Evolutionary conservation across 495 filamentous ascomycete genomes (phyloP).

Genomic region (Neurospora tetraspora): DNA sequence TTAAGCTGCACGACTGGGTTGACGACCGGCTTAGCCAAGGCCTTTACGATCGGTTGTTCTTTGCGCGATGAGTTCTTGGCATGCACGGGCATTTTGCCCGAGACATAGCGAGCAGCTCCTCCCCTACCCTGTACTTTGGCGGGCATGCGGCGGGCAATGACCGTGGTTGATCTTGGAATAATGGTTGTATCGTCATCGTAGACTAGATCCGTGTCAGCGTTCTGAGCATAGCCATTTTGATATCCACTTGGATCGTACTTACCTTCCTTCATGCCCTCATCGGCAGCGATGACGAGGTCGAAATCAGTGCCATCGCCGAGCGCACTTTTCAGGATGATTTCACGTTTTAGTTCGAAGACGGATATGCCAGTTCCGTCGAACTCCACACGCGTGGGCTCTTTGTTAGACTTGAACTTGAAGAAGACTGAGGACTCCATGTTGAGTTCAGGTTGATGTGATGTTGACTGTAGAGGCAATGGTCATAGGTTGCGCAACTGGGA

Average conservation of each 20-base stretch:
- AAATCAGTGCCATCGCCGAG: constrained; percentile 95
- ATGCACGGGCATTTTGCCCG: constrained; percentile 89
- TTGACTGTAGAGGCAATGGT: neutral
- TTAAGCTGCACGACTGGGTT: constrained; percentile 51
- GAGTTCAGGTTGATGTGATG: constrained; percentile 9
- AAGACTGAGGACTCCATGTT: constrained; percentile 96
- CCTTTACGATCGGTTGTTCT: constrained; percentile 43
- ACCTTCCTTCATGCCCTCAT: constrained; percentile 82
- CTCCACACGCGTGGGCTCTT: constrained; percentile 84
- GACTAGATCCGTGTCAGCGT: constrained; percentile 38
- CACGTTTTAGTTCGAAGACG: constrained; percentile 95
- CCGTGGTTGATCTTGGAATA: constrained; percentile 86
- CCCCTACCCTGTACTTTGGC: constrained; percentile 72
- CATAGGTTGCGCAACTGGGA: neutral
- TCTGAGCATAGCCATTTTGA: neutral
- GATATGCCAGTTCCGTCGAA: constrained; percentile 98
- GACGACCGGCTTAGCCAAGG: constrained; percentile 42
- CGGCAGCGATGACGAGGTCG: constrained; percentile 84
- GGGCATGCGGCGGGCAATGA: constrained; percentile 82
- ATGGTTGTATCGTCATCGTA: constrained; percentile 96
- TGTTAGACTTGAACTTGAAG: constrained; percentile 99
- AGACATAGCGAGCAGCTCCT: constrained; percentile 88
- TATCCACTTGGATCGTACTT: constrained; percentile 23
- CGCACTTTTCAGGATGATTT: constrained; percentile 88
- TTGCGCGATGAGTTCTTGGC: constrained; percentile 71